Evolutionary conservation across 768 basidiomycete species (phyloP).

Genomic region (Boletus coccyginus): DNA sequence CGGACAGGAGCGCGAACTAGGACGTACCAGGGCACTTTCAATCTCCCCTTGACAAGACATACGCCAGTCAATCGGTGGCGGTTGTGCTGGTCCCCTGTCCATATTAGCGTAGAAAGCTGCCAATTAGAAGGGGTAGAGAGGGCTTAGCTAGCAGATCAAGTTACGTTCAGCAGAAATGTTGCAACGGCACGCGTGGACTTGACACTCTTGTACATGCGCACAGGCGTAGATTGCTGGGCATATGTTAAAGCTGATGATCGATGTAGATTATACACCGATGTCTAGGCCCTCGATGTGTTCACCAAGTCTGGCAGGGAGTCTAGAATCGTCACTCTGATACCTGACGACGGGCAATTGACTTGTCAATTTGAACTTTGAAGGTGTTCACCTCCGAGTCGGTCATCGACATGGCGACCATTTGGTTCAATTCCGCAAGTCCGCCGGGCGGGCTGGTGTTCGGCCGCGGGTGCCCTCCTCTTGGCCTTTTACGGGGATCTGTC

Average conservation of each 20-base stretch:
- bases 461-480: neutral
- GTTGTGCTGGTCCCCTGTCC: neutral
- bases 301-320: neutral
- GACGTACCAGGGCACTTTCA: neutral
- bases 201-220: neutral
- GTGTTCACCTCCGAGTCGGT: neutral
- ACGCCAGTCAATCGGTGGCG: conserved; percentile 2
- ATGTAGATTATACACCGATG: neutral
- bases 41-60: conserved; percentile 7
- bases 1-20: neutral
- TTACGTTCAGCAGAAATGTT: neutral
- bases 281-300: neutral
- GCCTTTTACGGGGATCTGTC: conserved; percentile 3
- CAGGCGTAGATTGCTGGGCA: neutral
- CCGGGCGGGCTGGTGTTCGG: neutral
- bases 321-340: neutral
- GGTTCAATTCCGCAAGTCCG: neutral
- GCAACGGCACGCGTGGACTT: neutral
- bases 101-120: neutral
- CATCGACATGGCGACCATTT: neutral
- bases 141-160: neutral
- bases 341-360: neutral
- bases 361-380: neutral
- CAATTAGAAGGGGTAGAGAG: neutral
- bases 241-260: neutral